Conservation (phyloP, 164 flowering plant genomes). For the Tetracentron sinense region DNA sequence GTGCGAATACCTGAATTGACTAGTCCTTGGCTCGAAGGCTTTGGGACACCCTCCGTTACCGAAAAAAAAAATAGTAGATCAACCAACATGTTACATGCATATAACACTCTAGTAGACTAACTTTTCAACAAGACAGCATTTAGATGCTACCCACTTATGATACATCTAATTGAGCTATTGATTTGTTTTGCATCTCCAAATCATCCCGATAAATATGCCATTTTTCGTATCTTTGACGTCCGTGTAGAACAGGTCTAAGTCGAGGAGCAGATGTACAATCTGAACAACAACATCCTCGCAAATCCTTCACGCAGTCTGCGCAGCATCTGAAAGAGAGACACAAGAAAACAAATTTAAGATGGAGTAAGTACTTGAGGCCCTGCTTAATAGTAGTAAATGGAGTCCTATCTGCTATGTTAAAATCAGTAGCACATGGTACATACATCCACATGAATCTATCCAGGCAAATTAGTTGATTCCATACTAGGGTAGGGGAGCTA, state of each 20-base stretch:
- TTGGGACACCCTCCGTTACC: too few relatives aligned
- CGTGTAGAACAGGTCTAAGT: slow-evolving; percentile 62
- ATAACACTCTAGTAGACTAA: too few relatives aligned
- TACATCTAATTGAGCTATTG: not conserved
- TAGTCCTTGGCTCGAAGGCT: too few relatives aligned
- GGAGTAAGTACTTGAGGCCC: not conserved
- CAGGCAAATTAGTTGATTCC: too few relatives aligned
- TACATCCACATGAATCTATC: too few relatives aligned
- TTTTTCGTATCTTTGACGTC: slow-evolving; percentile 69
- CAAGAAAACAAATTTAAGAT: not conserved
- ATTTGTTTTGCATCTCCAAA: slow-evolving; percentile 21
- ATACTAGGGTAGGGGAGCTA: too few relatives aligned
- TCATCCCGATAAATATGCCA: slow-evolving; percentile 86
- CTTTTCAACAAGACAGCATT: too few relatives aligned
- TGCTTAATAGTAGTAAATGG: not conserved
- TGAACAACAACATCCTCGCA: slow-evolving; percentile 69
- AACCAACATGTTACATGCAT: too few relatives aligned
- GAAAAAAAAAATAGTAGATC: too few relatives aligned
- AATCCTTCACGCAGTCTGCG: slow-evolving; percentile 37
- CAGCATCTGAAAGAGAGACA: slow-evolving; percentile 55
- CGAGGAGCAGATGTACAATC: slow-evolving; percentile 69
- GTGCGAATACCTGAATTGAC: too few relatives aligned
- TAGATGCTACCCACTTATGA: not conserved
- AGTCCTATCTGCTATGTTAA: not conserved
- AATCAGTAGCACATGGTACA: not conserved